Percentiles rank a stretch among this genome's conserved stretches.
Conservation (phyloP, 768 basidiomycete genomes). For the Rhodotorula paludigena region DNA sequence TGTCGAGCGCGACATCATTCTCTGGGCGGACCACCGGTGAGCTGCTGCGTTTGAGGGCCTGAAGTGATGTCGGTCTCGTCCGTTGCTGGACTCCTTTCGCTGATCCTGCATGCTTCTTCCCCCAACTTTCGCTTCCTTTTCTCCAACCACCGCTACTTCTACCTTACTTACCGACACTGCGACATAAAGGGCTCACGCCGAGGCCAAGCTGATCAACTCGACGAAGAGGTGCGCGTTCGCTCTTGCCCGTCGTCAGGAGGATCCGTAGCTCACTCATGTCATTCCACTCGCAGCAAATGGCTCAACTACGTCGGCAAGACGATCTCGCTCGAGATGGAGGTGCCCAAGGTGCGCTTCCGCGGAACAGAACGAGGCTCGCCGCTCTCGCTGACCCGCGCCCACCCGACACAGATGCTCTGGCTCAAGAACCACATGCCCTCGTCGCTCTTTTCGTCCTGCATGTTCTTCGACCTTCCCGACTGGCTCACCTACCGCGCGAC, state of each 20-base stretch:
- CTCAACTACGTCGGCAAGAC: slow-evolving; percentile 92
- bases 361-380: too few species aligned
- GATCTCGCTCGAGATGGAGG: slow-evolving; percentile 98
- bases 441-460: slow-evolving; percentile 55
- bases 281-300: slow-evolving; percentile 58
- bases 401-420: slow-evolving; percentile 67
- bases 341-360: slow-evolving; percentile 60
- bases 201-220: slow-evolving; percentile 82
- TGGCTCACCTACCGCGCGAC: slow-evolving; percentile 83
- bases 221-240: slow-evolving; percentile 48
- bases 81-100: too few species aligned
- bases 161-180: slow-evolving; percentile 46
- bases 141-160: neutral
- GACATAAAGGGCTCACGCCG: slow-evolving; percentile 71
- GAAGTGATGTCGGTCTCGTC: too few species aligned
- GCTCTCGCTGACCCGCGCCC: too few species aligned
- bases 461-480: slow-evolving; percentile 49
- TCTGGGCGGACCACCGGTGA: slow-evolving; percentile 79
- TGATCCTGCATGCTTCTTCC: too few species aligned
- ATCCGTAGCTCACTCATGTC: slow-evolving; percentile 35
- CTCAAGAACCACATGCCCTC: slow-evolving; percentile 79
- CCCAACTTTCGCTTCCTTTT: neutral
- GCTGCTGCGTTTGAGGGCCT: too few species aligned
- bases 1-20: slow-evolving; percentile 60
- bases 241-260: too few species aligned